Conservation (phyloP, 2,329 filamentous ascomycete genomes). For the Paraconiothyrium brasiliense region DNA sequence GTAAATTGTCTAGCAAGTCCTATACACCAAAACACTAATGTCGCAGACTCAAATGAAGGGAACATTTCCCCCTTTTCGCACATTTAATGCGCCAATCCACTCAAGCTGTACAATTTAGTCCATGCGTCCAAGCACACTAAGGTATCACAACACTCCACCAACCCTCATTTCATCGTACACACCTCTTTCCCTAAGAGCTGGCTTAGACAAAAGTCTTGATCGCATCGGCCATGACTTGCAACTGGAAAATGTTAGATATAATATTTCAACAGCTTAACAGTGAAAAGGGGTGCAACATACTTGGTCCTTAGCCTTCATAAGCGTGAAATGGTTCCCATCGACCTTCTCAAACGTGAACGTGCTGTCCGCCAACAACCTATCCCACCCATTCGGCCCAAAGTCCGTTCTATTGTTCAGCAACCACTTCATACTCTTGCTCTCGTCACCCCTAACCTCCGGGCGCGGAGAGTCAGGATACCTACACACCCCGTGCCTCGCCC, state of each 20-base stretch:
- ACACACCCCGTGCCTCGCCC: slow-evolving; percentile 60
- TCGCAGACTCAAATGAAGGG: not conserved
- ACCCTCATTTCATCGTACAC: not conserved
- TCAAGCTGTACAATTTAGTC: not conserved
- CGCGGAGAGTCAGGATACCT: slow-evolving; percentile 38
- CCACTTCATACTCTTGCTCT: slow-evolving; percentile 61
- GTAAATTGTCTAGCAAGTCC: not conserved
- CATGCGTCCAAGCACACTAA: not conserved
- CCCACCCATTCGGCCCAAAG: slow-evolving; percentile 59
- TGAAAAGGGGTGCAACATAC: not conserved
- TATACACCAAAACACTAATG: not conserved
- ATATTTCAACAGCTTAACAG: not conserved
- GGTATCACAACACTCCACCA: not conserved
- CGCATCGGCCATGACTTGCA: slow-evolving; percentile 8
- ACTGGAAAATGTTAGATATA: not conserved
- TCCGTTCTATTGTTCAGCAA: slow-evolving; percentile 59
- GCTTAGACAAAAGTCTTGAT: slow-evolving; percentile 10
- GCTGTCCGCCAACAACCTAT: slow-evolving; percentile 52
- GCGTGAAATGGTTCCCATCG: slow-evolving; percentile 53
- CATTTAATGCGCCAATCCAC: not conserved
- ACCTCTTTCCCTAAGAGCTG: not conserved
- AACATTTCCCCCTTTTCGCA: not conserved
- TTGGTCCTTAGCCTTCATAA: slow-evolving; percentile 42
- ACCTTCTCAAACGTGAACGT: slow-evolving; percentile 38
- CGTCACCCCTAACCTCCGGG: slow-evolving; percentile 51